Conservation (phyloP, 257 asterid genomes). For the Fraxinus excelsior region DNA sequence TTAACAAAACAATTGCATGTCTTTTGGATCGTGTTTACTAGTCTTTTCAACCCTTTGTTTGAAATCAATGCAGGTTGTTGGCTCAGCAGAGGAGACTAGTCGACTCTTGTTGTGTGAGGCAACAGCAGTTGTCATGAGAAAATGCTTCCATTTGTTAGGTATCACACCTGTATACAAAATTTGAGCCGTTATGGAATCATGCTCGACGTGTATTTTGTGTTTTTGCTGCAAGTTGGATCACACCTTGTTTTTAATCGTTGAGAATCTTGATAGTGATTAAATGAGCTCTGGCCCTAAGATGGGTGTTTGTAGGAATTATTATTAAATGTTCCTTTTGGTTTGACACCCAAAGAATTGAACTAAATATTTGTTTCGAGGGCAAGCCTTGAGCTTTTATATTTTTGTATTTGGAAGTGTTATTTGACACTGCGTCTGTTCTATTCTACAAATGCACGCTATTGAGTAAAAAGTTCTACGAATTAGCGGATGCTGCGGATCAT, state of each 20-base stretch:
- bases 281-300: background rate
- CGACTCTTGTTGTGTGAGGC: constrained; percentile 91
- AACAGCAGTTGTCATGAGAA: constrained; percentile 87
- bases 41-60: background rate
- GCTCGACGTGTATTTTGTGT: background rate
- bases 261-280: background rate
- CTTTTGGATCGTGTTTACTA: background rate
- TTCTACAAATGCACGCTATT: background rate
- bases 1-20: background rate
- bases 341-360: background rate
- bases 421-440: background rate
- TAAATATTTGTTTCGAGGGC: background rate
- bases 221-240: background rate
- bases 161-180: constrained; percentile 87
- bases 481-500: too few relatives aligned
- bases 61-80: constrained; percentile 61
- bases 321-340: background rate
- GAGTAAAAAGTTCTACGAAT: too few relatives aligned
- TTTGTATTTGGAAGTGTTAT: background rate
- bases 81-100: constrained; percentile 75
- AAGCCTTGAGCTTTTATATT: background rate
- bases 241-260: background rate
- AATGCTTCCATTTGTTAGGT: constrained; percentile 83
- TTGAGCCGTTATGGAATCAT: constrained; percentile 28
- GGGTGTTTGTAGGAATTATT: background rate